phyloP scores from a whole-genome alignment of 805 yeast genomes.

The Candida orba region DNA sequence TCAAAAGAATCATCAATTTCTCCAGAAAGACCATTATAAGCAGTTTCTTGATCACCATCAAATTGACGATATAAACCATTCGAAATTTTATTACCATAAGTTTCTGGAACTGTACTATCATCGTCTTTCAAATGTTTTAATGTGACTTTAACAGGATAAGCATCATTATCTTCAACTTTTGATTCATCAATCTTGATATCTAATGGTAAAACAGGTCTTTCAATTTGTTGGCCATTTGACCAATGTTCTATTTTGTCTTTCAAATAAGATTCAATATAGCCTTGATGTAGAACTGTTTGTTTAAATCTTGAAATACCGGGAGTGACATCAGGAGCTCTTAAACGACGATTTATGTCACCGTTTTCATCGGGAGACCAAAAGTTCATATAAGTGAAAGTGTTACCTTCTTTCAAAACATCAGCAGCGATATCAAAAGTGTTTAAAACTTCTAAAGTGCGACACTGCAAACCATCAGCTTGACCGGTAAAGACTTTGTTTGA shows the following conservation, averaged over 20 bases:
- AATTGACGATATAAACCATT: conserved; percentile 1
- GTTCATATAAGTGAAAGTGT: background rate
- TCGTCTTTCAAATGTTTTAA: conserved; percentile 1
- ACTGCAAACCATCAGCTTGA: conserved; percentile 1
- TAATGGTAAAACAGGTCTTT: background rate
- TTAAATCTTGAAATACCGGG: conserved; percentile 1
- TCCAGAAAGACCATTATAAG: background rate
- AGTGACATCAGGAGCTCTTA: background rate
- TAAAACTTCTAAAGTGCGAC: conserved; percentile 1
- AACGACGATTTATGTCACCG: background rate
- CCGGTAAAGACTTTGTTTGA: background rate
- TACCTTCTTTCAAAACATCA: conserved; percentile 1
- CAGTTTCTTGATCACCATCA: background rate
- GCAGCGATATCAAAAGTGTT: background rate
- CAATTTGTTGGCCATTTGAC: background rate
- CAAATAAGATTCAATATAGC: background rate
- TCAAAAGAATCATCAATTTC: background rate
- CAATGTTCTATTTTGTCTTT: background rate
- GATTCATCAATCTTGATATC: background rate
- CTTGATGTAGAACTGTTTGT: conserved; percentile 1
- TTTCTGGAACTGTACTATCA: background rate
- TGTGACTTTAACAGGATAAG: background rate
- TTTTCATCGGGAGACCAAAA: background rate
- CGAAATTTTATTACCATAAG: background rate
- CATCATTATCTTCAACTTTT: background rate